Base-by-base conservation (phyloP, 306 rosid species). In the Cucurbita argyrosperma region DNA sequence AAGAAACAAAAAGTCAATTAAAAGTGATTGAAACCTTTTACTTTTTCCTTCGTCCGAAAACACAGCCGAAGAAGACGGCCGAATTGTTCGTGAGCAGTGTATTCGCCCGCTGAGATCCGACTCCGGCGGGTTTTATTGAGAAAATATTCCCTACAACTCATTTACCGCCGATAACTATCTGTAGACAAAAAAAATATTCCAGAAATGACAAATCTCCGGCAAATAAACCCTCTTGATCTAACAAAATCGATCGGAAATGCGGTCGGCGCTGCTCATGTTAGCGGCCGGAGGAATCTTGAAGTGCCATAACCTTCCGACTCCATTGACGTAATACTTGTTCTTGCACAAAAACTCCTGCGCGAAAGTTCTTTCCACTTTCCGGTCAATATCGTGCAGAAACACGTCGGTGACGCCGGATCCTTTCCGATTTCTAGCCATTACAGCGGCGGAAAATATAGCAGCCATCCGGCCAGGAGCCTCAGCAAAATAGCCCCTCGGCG, bases 401-500 rank as follows among this genome's bases (percentile, higher is more conserved):
- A 94, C 90, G 75, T 94, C 96, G 72, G 99, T 94, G 60, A 51
- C 84, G 75, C 99, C 99, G 0, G 88, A 70, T 78, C 90, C 88
- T 67, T 77, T 71, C 69, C 97, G 74, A 14, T 83, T 71, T 73
- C 97, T 80, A 1, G 92, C 97, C 97, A 91, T 91, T 4, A 94
- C 91, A 0, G 99, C 91, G n/a, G 92, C 96, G 0, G 97, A 89
- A 77, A 77, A 94, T 35, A 94, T 93, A 10, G 96, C 97, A 4
- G 77, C 95, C 99, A 94, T 94, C 40, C 99, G 8, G 1, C 97
- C 99, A 1, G 97, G 99, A 0, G 95, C 95, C 83, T 91, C 92
- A 0, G 96, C 82, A 10, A 73, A 94, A 45, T 94, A 94, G 0
- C 97, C 99, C 0, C 78, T 64, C 0, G 99, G 99, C 38, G 97